A percentile compares a stretch with the other conserved stretches of the same genome.
These are phyloP conservation scores for Oryza meyeriana DNA, from an alignment of 176 grass and related monocot species.

Conservation along the genomic window DNA sequence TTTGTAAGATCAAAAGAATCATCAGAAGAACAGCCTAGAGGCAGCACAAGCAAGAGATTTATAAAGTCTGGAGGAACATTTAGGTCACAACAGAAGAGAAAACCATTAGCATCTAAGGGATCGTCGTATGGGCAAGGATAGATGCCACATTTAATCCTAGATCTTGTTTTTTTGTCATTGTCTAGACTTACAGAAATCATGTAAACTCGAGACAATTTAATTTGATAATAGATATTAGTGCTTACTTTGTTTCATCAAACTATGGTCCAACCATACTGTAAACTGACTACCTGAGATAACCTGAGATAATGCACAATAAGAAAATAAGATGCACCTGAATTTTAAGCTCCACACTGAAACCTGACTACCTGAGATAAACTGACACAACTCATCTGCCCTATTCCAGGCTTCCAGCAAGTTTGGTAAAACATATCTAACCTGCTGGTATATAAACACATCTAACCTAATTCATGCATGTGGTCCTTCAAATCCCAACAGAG, in stretches of 20 bases:
- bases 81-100: background rate
- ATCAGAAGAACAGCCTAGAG: constrained; percentile 36
- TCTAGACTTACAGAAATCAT: background rate
- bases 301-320: background rate
- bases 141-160: background rate
- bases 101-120: background rate
- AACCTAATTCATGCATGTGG: background rate
- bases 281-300: too few relatives aligned
- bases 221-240: constrained; percentile 13
- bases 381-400: background rate
- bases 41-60: constrained; percentile 25
- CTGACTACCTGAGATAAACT: background rate
- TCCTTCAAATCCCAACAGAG: background rate
- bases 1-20: constrained; percentile 35
- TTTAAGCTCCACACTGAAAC: background rate
- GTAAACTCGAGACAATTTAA: constrained; percentile 25
- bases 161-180: background rate
- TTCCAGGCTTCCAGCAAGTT: constrained; percentile 4
- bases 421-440: background rate
- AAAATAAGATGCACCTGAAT: background rate
- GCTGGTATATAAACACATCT: background rate
- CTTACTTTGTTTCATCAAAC: constrained; percentile 1
- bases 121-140: background rate
- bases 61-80: constrained; percentile 16
- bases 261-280: background rate